phyloP scores from a whole-genome alignment of 208 protist genomes.

The Trypanosoma brucei region DNA sequence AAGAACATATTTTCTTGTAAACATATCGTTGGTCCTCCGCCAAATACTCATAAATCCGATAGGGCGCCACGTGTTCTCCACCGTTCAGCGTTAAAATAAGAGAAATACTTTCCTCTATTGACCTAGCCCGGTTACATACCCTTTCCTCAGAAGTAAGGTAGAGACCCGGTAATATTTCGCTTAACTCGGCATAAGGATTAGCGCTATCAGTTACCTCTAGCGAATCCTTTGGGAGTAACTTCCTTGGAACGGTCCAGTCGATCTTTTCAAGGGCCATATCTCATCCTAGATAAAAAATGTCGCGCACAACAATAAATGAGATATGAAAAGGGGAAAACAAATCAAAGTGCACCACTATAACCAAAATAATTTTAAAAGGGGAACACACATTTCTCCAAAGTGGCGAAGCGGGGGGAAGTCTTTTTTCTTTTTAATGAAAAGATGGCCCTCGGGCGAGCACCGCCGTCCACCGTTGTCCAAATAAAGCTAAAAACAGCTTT shows the following conservation, averaged over 20 bases:
- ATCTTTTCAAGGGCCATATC: constrained; percentile 10
- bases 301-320: no score
- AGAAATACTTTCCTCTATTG: constrained; percentile 38
- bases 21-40: constrained; percentile 15
- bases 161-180: constrained; percentile 72
- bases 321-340: no score
- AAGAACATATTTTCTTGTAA: constrained; percentile 29
- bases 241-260: constrained; percentile 40
- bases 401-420: no score
- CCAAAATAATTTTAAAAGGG: no score
- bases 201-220: constrained; percentile 19
- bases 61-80: constrained; percentile 36
- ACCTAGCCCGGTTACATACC: constrained; percentile 19
- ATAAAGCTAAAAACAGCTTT: no score
- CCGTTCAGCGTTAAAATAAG: constrained; percentile 75
- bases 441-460: no score
- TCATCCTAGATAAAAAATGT: no score
- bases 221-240: constrained; percentile 17
- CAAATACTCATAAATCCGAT: constrained; percentile 44
- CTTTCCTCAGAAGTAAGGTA: constrained; percentile 69
- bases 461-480: no score
- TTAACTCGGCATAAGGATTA: constrained; percentile 58
- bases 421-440: no score
- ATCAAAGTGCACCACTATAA: no score
- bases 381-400: no score